Percentiles rank a stretch among this genome's conserved stretches.
Evolutionary conservation across 2,329 filamentous ascomycete species (phyloP).

Genomic region (Aspergillus texensis): DNA sequence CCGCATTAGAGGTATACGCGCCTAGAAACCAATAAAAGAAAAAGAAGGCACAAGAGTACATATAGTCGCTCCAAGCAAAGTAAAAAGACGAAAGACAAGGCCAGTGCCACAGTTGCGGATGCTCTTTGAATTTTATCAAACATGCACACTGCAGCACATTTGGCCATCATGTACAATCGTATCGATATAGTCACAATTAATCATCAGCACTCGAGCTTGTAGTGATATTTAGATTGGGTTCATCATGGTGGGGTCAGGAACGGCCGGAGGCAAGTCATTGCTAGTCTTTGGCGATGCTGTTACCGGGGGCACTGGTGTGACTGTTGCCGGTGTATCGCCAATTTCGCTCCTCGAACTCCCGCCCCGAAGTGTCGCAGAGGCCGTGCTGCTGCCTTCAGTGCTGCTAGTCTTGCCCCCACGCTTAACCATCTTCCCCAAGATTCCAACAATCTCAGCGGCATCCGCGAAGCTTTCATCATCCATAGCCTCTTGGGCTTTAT

Average conservation of each 20-base stretch:
- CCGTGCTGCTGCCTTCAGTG: conserved; percentile 32
- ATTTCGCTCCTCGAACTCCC: conserved; percentile 27
- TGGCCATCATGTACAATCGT: neutral
- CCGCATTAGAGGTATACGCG: neutral
- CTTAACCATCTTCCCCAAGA: conserved; percentile 87
- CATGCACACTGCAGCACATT: neutral
- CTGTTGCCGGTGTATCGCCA: neutral
- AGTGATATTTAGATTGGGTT: conserved; percentile 37
- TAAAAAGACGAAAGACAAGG: neutral
- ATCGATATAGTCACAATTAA: neutral
- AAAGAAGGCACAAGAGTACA: neutral
- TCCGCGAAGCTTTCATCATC: conserved; percentile 95
- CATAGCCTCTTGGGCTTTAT: conserved; percentile 87
- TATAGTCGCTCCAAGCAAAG: neutral
- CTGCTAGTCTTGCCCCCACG: conserved; percentile 57
- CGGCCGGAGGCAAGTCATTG: conserved; percentile 23
- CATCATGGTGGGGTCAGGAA: conserved; percentile 36
- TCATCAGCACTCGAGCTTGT: neutral
- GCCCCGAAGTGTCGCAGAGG: conserved; percentile 26
- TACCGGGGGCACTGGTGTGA: conserved; percentile 10
- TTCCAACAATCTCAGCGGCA: conserved; percentile 82
- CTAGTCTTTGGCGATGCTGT: conserved; percentile 11
- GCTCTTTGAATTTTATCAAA: neutral
- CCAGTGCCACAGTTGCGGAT: neutral
- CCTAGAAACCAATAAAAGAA: neutral